phyloP scores from a whole-genome alignment of 2,329 filamentous ascomycete genomes.

The Didymella exigua region DNA sequence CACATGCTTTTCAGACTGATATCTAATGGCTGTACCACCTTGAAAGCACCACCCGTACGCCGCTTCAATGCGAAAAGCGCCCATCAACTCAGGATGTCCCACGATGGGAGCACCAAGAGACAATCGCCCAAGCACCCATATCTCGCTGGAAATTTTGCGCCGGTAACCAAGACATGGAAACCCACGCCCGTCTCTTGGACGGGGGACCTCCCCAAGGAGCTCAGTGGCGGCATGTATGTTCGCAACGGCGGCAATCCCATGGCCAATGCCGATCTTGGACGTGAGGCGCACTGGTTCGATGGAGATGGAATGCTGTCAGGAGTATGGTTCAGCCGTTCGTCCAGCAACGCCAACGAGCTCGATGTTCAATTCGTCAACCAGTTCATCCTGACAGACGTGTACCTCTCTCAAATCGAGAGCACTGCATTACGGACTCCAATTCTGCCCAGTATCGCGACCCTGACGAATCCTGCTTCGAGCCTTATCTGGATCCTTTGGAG shows the following conservation, averaged over 20 bases:
- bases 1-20: constrained; percentile 4
- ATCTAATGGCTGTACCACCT: not conserved
- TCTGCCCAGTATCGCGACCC: constrained; percentile 69
- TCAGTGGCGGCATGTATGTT: constrained; percentile 72
- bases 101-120: constrained; percentile 25
- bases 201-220: constrained; percentile 67
- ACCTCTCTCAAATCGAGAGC: constrained; percentile 59
- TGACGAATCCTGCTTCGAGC: constrained; percentile 65
- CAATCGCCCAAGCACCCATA: constrained; percentile 54
- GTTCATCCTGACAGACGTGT: constrained; percentile 71
- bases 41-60: not conserved
- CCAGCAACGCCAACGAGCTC: constrained; percentile 48
- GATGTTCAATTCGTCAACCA: constrained; percentile 71
- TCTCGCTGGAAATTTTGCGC: constrained; percentile 72
- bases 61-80: constrained; percentile 21
- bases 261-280: constrained; percentile 63
- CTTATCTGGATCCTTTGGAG: constrained; percentile 57
- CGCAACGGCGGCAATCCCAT: constrained; percentile 74
- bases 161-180: constrained; percentile 61
- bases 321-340: constrained; percentile 61
- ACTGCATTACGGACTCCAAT: constrained; percentile 60
- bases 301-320: constrained; percentile 77
- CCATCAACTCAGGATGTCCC: constrained; percentile 30
- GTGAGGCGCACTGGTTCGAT: constrained; percentile 75
- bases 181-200: constrained; percentile 63